Evolutionary conservation across 108 stramenopile genomes (phyloP), one percentile per base, ranked within the genome.

Genomic region (Conticribra weissflogii): DNA sequence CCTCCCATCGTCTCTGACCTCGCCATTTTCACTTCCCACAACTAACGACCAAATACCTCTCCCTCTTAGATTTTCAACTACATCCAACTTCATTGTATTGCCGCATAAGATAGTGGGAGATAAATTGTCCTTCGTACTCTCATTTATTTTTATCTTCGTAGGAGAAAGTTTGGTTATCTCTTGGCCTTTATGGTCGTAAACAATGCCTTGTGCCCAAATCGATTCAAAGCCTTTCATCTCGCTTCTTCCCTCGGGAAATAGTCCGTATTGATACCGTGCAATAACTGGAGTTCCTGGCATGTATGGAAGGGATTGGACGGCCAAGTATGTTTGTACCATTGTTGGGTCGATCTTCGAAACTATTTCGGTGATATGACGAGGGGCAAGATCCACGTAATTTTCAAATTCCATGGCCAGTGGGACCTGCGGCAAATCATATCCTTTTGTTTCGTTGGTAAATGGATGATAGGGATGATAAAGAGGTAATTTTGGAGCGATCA

Each of bases 51-150:
- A 53, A 16, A 61, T 31, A 18, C 59, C 32, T 34, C 41, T 71
- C 15, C 69, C 69, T 32, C 12, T 31, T 28, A 71, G 54, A 71
- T 49, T 61, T 25, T 45, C 36, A 3, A 71, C 69, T 17, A 1
- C 27, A 3, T 60, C 59, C 3, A 71, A 18, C 36, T 60, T 34
- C 50, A 60, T 71, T 52, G 69, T 41, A 41, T 48, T 32, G 5
- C 69, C 59, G 54, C 69, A 71, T 7, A 71, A 58, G 18, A 71
- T 71, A 45, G 59, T 71, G 33, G 69, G 69, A 5, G 69, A 61
- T 27, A 41, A 1, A 28, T 7, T 27, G 54, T 71, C 29, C 34
- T 61, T 71, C 33, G 54, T 49, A 33, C 69, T 71, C 52, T 71
- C 69, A 51, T 54, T 54, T 44, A 71, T 71, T 59, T 71, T 71